Base-by-base conservation (phyloP, 1,284 basidiomycete species). In the Albatrellus sp. region DNA sequence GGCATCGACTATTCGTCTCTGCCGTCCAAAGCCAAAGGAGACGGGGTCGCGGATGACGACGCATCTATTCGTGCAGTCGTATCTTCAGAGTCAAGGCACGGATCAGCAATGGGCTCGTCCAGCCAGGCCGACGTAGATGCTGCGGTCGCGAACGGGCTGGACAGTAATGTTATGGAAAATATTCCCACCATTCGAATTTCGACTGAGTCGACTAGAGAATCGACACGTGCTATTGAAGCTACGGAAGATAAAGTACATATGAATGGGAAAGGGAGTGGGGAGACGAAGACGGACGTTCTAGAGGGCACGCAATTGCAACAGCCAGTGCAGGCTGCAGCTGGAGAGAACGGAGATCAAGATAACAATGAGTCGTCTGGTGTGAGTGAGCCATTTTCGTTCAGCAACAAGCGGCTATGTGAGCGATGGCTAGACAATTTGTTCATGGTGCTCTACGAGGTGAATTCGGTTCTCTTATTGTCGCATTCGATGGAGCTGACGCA, bases 391-490 rank as follows among this genome's bases (percentile, higher is more conserved):
- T 90, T 90, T 57, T 90, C 91, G 30, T 97, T 98, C 64, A 91
- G 80, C 56, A 97, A 93, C 63, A 98, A 98, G 69, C 73, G 96
- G 31, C 66, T 99, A 28, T 98, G 96, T 60, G 94, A 98, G 60
- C 74, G 96, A 41, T 98, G 94, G 94, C 71, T 99, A 43, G 94
- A 98, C 61, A 98, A 98, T 56, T 63, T 98, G 45, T 98, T 98
- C 67, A 93, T 98, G 90, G 92, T 98, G 1, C 69, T 98, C 3
- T 98, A 98, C 61, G 93, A 98, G 76, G 90, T 87, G 49, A 48
- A 68, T 55, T 17, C 5, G 14, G 8, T 46, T 39, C 13, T 16
- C 20, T 14, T 24, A 37, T 29, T 30, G 44, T 7, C 42, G 46
- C 6, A 11, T 13, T 45, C 34, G 30, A 16, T 42, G 35, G 33